phyloP scores from a whole-genome alignment of 495 filamentous ascomycete species.

The Lophium mytilinum region DNA sequence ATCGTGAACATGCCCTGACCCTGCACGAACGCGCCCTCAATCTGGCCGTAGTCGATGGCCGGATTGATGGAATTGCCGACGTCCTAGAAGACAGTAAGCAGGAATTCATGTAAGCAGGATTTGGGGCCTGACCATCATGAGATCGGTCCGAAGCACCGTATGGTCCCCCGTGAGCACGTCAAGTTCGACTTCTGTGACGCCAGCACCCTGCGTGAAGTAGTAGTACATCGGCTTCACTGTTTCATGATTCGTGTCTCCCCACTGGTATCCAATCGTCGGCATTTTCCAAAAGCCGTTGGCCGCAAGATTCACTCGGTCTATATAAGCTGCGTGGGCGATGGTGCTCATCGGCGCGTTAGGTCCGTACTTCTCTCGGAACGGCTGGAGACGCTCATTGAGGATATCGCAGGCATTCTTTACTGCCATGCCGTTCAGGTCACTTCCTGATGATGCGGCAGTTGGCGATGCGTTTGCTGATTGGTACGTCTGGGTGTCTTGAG shows the following conservation, averaged over 20 bases:
- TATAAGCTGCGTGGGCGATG: conserved; percentile 33
- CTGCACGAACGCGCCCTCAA: conserved; percentile 39
- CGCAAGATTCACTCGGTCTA: conserved; percentile 34
- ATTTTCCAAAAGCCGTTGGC: conserved; percentile 39
- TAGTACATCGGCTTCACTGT: conserved; percentile 35
- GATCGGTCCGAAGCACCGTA: conserved; percentile 34
- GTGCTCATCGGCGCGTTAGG: conserved; percentile 29
- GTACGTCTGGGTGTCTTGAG: conserved; percentile 39
- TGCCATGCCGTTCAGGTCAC: conserved; percentile 40
- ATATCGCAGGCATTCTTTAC: conserved; percentile 35
- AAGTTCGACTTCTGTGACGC: conserved; percentile 33
- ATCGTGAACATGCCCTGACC: conserved; percentile 36
- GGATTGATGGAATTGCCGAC: conserved; percentile 38
- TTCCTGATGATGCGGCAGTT: conserved; percentile 37
- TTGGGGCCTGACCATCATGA: conserved; percentile 31
- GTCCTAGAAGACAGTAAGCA: conserved; percentile 7
- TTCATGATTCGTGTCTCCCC: conserved; percentile 32
- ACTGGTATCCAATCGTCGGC: conserved; percentile 33
- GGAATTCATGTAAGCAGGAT: not conserved
- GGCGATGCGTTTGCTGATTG: conserved; percentile 39
- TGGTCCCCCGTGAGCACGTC: conserved; percentile 36
- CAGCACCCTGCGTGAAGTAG: conserved; percentile 38
- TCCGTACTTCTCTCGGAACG: conserved; percentile 31
- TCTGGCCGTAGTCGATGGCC: conserved; percentile 39
- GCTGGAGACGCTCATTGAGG: conserved; percentile 32